These are phyloP conservation scores for Erigeron canadensis DNA, from an alignment of 129 eudicot genomes.

Conservation along the genomic window DNA sequence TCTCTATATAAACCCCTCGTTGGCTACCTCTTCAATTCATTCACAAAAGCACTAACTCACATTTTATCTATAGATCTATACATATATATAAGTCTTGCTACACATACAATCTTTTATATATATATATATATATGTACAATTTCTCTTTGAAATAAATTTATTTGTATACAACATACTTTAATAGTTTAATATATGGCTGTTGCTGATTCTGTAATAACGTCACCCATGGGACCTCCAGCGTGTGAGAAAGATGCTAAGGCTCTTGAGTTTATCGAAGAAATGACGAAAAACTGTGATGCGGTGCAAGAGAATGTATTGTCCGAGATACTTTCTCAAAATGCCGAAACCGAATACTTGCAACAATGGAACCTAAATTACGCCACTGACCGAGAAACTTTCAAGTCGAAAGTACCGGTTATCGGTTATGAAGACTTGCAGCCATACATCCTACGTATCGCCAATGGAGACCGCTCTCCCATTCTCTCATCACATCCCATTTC, in stretches of 20 bases:
- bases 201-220: constrained; percentile 23
- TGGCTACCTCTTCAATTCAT: constrained; percentile 19
- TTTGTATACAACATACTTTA: background rate
- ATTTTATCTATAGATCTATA: too few relatives aligned
- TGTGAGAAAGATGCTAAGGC: constrained; percentile 41
- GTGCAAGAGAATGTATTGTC: constrained; percentile 35
- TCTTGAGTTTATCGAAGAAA: constrained; percentile 39
- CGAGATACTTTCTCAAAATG: constrained; percentile 36
- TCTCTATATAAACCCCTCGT: constrained; percentile 28
- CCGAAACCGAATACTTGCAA: constrained; percentile 32
- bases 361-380: constrained; percentile 28
- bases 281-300: constrained; percentile 35
- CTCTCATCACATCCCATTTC: constrained; percentile 70
- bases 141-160: too few relatives aligned
- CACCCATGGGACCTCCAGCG: constrained; percentile 39
- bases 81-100: too few relatives aligned
- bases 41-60: background rate
- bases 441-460: constrained; percentile 61
- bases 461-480: constrained; percentile 77
- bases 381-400: constrained; percentile 39
- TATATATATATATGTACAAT: too few relatives aligned
- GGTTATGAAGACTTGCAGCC: constrained; percentile 69
- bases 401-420: constrained; percentile 32
- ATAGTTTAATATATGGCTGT: constrained; percentile 30
- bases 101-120: too few relatives aligned